Percentiles rank a stretch among this genome's conserved stretches.
Evolutionary conservation across 1,139 yeast species (phyloP).

Genomic region (Yamadazyma jaroonii): DNA sequence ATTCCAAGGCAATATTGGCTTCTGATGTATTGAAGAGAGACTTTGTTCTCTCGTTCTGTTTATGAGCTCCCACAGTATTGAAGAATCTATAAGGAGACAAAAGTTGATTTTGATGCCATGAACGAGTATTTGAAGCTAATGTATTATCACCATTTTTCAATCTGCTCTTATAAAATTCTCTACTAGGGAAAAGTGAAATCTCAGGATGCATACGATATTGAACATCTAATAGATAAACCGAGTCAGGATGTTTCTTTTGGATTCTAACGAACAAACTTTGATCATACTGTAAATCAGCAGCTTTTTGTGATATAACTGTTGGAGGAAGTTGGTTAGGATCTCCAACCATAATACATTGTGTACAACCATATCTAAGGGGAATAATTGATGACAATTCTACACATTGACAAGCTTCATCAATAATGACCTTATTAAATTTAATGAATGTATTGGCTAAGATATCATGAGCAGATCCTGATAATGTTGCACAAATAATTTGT

Average conservation of each 20-base stretch:
- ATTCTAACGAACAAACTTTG: slow-evolving; percentile 93
- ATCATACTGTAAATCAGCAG: slow-evolving; percentile 76
- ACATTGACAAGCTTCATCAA: slow-evolving; percentile 98
- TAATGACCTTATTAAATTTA: slow-evolving; percentile 86
- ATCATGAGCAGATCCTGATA: slow-evolving; percentile 94
- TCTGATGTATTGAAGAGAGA: slow-evolving; percentile 73
- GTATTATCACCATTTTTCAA: slow-evolving; percentile 76
- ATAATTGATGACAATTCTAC: slow-evolving; percentile 90
- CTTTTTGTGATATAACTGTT: slow-evolving; percentile 90
- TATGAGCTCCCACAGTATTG: slow-evolving; percentile 65
- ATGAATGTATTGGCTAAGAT: slow-evolving; percentile 71
- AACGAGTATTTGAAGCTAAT: slow-evolving; percentile 53
- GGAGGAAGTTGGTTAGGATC: slow-evolving; percentile 99
- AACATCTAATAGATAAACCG: slow-evolving; percentile 77
- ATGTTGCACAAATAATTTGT: slow-evolving; percentile 85
- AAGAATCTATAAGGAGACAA: slow-evolving; percentile 80
- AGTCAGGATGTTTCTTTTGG: slow-evolving; percentile 64
- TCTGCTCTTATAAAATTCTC: slow-evolving; percentile 71
- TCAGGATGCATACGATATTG: slow-evolving; percentile 98
- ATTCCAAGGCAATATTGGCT: slow-evolving; percentile 67
- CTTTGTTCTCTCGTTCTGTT: slow-evolving; percentile 57
- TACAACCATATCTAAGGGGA: slow-evolving; percentile 91
- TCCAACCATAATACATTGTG: slow-evolving; percentile 94
- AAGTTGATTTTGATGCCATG: slow-evolving; percentile 64
- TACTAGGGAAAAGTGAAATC: slow-evolving; percentile 83